A percentile compares a stretch with the other conserved stretches of the same genome.
phyloP scores from a whole-genome alignment of 2,329 filamentous ascomycete genomes.

The Fusarium transvaalense region DNA sequence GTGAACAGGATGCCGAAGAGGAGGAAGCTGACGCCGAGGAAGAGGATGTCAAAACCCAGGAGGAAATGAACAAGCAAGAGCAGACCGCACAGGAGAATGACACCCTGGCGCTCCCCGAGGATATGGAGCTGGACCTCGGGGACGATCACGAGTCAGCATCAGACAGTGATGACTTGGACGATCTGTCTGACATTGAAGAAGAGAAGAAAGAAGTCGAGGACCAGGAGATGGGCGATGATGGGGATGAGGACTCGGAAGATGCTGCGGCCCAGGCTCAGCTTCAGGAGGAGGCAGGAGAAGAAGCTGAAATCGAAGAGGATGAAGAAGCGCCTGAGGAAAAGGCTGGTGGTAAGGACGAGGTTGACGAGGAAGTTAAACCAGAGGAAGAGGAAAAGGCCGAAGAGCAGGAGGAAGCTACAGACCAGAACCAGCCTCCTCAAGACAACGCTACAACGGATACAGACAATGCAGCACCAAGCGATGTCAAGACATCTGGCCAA shows the following conservation, averaged over 20 bases:
- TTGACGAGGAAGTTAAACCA: conserved; percentile 59
- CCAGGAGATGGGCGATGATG: conserved; percentile 55
- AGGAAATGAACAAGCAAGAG: conserved; percentile 72
- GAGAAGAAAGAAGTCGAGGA: conserved; percentile 55
- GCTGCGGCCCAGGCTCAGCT: conserved; percentile 56
- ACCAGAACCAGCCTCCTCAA: conserved; percentile 53
- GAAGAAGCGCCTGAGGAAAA: conserved; percentile 66
- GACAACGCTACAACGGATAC: conserved; percentile 66
- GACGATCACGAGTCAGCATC: conserved; percentile 72
- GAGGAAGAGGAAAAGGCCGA: conserved; percentile 67
- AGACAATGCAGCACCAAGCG: conserved; percentile 73
- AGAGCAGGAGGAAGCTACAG: conserved; percentile 65
- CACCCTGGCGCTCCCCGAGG: conserved; percentile 85
- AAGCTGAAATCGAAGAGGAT: conserved; percentile 69
- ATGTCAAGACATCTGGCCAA: conserved; percentile 72
- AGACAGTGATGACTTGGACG: conserved; percentile 69
- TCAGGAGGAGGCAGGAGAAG: conserved; percentile 53
- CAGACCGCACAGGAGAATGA: conserved; percentile 86
- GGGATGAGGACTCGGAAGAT: conserved; percentile 55
- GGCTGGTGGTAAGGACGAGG: conserved; percentile 56
- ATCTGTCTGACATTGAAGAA: conserved; percentile 67
- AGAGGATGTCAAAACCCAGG: conserved; percentile 67
- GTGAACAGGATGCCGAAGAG: conserved; percentile 63
- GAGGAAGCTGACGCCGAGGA: conserved; percentile 71
- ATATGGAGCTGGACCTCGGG: conserved; percentile 87